Base-by-base conservation (phyloP, 768 basidiomycete species). In the Phaffia tasmanica region DNA sequence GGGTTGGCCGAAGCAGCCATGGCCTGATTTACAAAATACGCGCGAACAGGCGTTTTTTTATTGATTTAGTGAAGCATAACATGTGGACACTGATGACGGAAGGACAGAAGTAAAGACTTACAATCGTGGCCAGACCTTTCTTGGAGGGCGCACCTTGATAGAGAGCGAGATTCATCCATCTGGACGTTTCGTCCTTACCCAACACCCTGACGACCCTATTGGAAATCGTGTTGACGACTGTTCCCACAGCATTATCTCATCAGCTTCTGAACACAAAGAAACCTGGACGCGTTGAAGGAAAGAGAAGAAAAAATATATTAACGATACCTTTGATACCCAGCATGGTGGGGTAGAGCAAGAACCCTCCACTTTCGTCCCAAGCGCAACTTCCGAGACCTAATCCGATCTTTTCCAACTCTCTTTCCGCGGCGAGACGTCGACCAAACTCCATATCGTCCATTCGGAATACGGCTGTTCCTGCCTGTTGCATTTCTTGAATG, bases 391-490 rank as follows among this genome's bases (percentile, higher is more conserved):
- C 71, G 72, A 84, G 83, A 27, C 85, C 88, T 62, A 84, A 70
- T 19, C 69, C 69, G 83, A 79, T 62, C 63, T 72, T 71, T 77
- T 97, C 92, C 53, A 99, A 77, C 73, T 98, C 95, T 69, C 88
- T 81, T 76, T 99, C 95, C 35, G 86, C 80, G 3, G 94, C 94
- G 69, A 98, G 79, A n/a, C 94, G 82, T 65, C 94, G 81, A n/a
- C 94, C 92, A 73, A 99, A 97, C 76, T 99, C 95, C 95, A 99
- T 99, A 77, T 97, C 92, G 63, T 99, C 95, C 21, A 98, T 84
- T 72, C 84, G 86, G 77, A 87, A 89, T 23, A 89, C 83, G 0
- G 89, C 87, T 4, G 95, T 95, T 0, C 92, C 94, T 1, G 92
- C 93, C 75, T 98, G 95, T 75, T 99, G 95, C 92, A 99, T 97